Base-by-base conservation (phyloP, 768 basidiomycete species). In the Sarcodon aspratus region DNA sequence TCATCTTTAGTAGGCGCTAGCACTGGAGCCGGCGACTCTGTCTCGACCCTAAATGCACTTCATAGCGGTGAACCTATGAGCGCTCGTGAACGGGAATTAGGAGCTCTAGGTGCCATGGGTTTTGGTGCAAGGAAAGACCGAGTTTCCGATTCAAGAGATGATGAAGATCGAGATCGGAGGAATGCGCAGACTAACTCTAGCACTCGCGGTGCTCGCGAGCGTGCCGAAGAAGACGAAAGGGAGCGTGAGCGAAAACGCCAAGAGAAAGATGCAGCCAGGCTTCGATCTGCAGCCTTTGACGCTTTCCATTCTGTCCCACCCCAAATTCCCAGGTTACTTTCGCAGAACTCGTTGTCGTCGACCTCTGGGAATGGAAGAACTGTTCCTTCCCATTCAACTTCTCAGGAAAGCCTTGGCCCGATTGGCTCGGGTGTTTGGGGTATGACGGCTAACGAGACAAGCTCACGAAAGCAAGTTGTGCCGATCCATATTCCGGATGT, bases 251-350 rank as follows among this genome's bases (percentile, higher is more conserved):
- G 80, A 49, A 63, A 70, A 44, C 63, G 69, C 55, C 76, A 75
- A 57, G 74, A 71, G 59, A 80, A 75, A 61, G 74, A 74, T 44
- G 65, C 70, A 51, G 69, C 73, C 34, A 65, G 66, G 18, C 55
- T 75, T 47, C 56, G 73, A 7, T 59, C 74, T 2, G 67, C 69
- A 18, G 75, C 83, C 1, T 90, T 77, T 59, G 88, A 92, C 57
- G 82, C 86, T 1, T 92, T 90, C 68, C 82, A 89, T 60, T 78
- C 80, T 1, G 74, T 82, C 1, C 70, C 69, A 27, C 66, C 57
- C 35, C 62, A 62, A 33, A 68, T 73, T 5, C 13, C 40, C 40
- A 6, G 13, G 40, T 13, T 27, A 3, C 13, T 27, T 13, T 17
- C 40, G 8, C 40, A 42, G 27, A 42, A 42, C 13, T 27, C 21